These are phyloP conservation scores for Fagus sylvatica DNA, from an alignment of 306 rosid genomes.

Conservation along the genomic window DNA sequence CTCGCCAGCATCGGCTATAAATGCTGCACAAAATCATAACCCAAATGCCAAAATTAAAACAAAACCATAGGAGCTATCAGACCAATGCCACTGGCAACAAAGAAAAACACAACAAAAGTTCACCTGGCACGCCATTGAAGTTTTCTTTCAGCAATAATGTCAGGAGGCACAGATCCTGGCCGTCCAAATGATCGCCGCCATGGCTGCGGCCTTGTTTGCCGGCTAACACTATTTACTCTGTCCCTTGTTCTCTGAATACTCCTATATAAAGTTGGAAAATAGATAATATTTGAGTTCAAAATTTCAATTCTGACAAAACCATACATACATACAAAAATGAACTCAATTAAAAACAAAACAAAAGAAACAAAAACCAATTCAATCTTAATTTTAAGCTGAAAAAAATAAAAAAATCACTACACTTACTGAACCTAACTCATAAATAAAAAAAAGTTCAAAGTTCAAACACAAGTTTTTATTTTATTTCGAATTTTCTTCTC, in stretches of 20 bases:
- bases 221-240: conserved; percentile 18
- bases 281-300: not conserved
- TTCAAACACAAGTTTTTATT: too few species aligned
- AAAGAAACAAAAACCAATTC: not conserved
- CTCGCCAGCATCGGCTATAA: conserved; percentile 33
- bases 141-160: conserved; percentile 43
- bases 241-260: conserved; percentile 19
- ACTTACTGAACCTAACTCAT: too few species aligned
- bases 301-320: not conserved
- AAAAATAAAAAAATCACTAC: too few species aligned
- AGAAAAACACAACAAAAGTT: not conserved
- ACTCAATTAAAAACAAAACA: not conserved
- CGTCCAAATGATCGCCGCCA: conserved; percentile 66
- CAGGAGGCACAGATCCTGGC: conserved; percentile 33
- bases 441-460: too few species aligned
- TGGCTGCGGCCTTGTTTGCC: conserved; percentile 41
- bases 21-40: conserved; percentile 26
- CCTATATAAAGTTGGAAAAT: conserved; percentile 17
- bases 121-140: conserved; percentile 67
- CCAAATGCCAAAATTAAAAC: conserved; percentile 2
- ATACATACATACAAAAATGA: not conserved
- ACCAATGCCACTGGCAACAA: not conserved
- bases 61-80: not conserved
- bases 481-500: too few species aligned
- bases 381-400: too few species aligned